Conservation (phyloP, 352 stramenopile species). For the Globisporangium cederbergense region DNA sequence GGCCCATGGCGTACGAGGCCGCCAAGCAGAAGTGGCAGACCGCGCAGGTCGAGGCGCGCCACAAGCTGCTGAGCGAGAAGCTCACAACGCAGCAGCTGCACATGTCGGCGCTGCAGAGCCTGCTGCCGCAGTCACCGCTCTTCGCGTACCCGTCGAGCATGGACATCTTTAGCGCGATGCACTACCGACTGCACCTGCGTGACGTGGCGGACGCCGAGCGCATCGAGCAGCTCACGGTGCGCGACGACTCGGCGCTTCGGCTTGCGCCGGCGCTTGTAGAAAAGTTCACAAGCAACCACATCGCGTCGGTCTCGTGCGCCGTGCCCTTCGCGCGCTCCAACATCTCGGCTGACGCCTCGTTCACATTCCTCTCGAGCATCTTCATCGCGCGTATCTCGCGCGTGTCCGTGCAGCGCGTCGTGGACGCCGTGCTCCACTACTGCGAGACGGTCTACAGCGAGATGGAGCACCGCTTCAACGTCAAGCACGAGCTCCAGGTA, state of each 20-base stretch:
- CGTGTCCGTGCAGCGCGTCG: constrained; percentile 25
- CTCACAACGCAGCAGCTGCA: constrained; percentile 13
- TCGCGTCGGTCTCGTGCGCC: constrained; percentile 18
- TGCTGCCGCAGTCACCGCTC: constrained; percentile 10
- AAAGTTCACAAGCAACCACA: constrained; percentile 32
- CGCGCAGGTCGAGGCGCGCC: constrained; percentile 3
- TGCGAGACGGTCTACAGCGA: constrained; percentile 32
- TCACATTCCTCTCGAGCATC: constrained; percentile 50
- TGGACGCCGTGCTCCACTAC: constrained; percentile 34
- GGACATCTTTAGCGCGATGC: constrained; percentile 6
- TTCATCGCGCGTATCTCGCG: constrained; percentile 39
- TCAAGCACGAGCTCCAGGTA: constrained; percentile 21
- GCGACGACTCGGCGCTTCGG: constrained; percentile 30
- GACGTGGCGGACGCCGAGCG: constrained; percentile 19
- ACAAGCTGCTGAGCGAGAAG: constrained; percentile 8
- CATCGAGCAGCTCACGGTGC: constrained; percentile 25
- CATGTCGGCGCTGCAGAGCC: constrained; percentile 12
- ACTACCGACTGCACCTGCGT: constrained; percentile 5
- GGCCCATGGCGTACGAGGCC: not conserved
- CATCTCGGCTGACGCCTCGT: constrained; percentile 43
- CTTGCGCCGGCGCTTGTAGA: constrained; percentile 31
- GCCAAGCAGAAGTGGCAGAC: constrained; percentile 11
- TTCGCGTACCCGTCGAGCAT: not conserved
- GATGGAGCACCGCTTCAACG: constrained; percentile 28
- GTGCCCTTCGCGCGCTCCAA: constrained; percentile 52